Base-by-base conservation (phyloP, 371 early-diverging fungal species). In the Syncephalastrum monosporum region DNA sequence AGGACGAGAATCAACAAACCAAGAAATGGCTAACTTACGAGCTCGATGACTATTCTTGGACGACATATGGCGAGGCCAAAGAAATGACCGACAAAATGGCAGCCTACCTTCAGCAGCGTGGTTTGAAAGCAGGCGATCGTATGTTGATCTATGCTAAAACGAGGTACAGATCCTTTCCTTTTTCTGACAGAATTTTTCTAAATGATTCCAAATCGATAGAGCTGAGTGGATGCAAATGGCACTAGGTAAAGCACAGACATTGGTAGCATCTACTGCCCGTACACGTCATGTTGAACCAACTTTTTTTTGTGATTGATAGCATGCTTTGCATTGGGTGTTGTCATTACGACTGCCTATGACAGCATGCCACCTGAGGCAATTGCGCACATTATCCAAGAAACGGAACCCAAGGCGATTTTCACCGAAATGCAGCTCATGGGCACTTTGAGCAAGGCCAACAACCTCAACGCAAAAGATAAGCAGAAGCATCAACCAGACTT, bases 341-440 rank as follows among this genome's bases (percentile, higher is more conserved):
- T 84, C 29, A 83, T 94, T 54, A 88, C 90, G 29, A 95, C 95
- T 10, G 93, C 92, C 10, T 94, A 95, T 71, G 94, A 92, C 66
- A 91, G 93, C 15, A 90, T 95, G 77, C 92, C 93, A 21, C 86
- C 89, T 19, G 90, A 90, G 41, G 87, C 90, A 19, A 82, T 95
- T 15, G 68, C 72, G 17, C 83, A 81, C 47, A 85, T 86, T 14
- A 67, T 87, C 45, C 83, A 88, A 54, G 88, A 93, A 68, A 77
- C 91, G 7, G 78, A 84, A 49, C 83, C 90, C 43, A 82, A 86
- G 33, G 81, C 83, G 8, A 70, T 93, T 25, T 91, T 91, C 71
- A 87, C 91, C 42, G 89, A 92, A 74, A 52, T 64, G 10, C 60
- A 69, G 27, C 42, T 77, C 21, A 64, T 74, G 50, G 59, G 47